Conservation (phyloP, 345 rosid species). For the Clarkia xantiana region DNA sequence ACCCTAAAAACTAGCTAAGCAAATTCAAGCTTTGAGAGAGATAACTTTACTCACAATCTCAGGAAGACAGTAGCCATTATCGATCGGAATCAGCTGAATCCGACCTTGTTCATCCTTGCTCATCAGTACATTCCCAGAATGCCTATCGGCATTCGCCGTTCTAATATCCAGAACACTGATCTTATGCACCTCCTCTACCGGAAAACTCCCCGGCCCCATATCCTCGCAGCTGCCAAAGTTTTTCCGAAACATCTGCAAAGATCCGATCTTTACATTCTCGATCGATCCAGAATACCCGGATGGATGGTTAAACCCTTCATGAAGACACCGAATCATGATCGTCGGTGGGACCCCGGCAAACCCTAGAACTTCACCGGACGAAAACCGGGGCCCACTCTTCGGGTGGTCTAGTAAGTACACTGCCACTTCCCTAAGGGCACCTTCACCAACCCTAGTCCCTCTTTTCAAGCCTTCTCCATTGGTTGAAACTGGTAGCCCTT, state of each 20-base stretch:
- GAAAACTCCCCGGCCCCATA: conserved; percentile 29
- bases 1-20: background rate
- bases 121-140: conserved; percentile 28
- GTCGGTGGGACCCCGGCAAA: conserved; percentile 36
- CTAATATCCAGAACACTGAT: conserved; percentile 28
- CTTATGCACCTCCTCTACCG: conserved; percentile 32
- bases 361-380: conserved; percentile 15
- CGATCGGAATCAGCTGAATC: conserved; percentile 25
- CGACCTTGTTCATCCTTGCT: conserved; percentile 14
- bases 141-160: conserved; percentile 37
- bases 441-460: conserved; percentile 36
- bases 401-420: conserved; percentile 38
- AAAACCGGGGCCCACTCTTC: conserved; percentile 8
- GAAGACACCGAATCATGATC: conserved; percentile 19
- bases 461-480: conserved; percentile 31
- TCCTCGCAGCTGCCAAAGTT: conserved; percentile 33
- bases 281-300: too few relatives aligned
- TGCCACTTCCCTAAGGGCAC: conserved; percentile 35
- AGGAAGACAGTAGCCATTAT: conserved; percentile 38
- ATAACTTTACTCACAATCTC: conserved; percentile 20
- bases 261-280: conserved; percentile 21
- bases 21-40: background rate
- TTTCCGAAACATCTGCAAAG: conserved; percentile 30
- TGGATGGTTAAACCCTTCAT: conserved; percentile 23
- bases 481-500: conserved; percentile 20